Evolutionary conservation across 2,329 filamentous ascomycete genomes (phyloP), one percentile per base, ranked within the genome.

Genomic region (Neopestalotiopsis rosae): DNA sequence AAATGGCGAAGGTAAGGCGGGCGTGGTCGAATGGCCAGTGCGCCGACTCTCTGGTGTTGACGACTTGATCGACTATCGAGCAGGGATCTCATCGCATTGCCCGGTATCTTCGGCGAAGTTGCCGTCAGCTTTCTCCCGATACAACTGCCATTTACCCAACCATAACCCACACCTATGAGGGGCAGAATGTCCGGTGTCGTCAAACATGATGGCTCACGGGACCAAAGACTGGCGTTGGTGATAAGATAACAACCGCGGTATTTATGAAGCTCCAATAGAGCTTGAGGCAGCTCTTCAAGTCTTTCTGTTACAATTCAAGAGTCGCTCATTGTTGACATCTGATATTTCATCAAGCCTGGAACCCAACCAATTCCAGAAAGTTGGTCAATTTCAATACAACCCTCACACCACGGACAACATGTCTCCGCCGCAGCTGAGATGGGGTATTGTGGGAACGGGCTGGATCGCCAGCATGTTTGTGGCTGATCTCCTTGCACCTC

Each of bases 391-490:
- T 24, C 10, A 7, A 10, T 10, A 38, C 34, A 52, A n/a, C n/a
- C 5, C 17, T n/a, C 9, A 17, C 20, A n/a, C 17, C 45, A 52
- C 17, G 7, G 14, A 52, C 3, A 52, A n/a, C 45, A 52, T 52
- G 45, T 52, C 45, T n/a, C 17, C 20, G 3, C 14, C 45, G 5
- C 17, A 52, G 17, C 45, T 52, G 45, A 52, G 45, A 52, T 52
- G 45, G 45, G 45, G 45, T 9, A 52, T 52, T 20, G 45, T 61
- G 32, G 57, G 57, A 32, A 61, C 57, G 4, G 57, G 57, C 13
- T 61, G 57, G 57, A 61, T 61, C 7, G 28, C 57, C 28, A 61
- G 28, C 57, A 61, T 61, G 57, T 61, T 61, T 61, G 57, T 61
- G 10, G 30, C 57, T 1, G 57, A 61, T 9, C 57, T 61, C 28